Conservation (phyloP, 805 yeast genomes). For the Metschnikowia amazonensis region DNA sequence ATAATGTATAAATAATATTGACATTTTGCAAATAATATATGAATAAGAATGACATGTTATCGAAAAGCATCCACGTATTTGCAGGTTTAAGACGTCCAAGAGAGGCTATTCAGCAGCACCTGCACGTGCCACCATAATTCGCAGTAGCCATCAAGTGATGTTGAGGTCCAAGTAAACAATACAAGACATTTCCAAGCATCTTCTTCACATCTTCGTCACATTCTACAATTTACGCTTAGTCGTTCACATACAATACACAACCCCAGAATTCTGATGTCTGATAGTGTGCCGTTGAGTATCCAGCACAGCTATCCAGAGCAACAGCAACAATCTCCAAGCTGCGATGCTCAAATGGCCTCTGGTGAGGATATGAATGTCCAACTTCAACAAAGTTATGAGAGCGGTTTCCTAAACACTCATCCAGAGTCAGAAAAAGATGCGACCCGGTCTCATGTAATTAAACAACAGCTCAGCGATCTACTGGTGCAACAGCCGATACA, state of each 20-base stretch:
- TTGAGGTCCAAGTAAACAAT: too few species aligned
- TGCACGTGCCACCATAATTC: neutral
- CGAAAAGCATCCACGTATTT: too few species aligned
- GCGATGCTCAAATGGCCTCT: constrained; percentile 4
- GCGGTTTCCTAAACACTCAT: neutral
- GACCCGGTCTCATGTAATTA: constrained; percentile 56
- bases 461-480: constrained; percentile 27
- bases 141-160: neutral
- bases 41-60: too few species aligned
- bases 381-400: neutral
- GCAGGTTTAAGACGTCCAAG: neutral
- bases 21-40: too few species aligned
- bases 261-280: constrained; percentile 24
- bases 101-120: neutral
- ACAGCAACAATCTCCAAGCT: constrained; percentile 2
- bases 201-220: too few species aligned
- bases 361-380: neutral
- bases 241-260: too few species aligned
- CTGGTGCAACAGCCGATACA: constrained; percentile 2
- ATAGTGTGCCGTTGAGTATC: constrained; percentile 22
- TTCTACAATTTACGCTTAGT: too few species aligned
- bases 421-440: constrained; percentile 42
- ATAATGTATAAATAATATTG: too few species aligned
- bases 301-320: constrained; percentile 5
- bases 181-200: too few species aligned